These are phyloP conservation scores for Luffa aegyptiaca DNA, from an alignment of 306 rosid species.

Conservation along the genomic window DNA sequence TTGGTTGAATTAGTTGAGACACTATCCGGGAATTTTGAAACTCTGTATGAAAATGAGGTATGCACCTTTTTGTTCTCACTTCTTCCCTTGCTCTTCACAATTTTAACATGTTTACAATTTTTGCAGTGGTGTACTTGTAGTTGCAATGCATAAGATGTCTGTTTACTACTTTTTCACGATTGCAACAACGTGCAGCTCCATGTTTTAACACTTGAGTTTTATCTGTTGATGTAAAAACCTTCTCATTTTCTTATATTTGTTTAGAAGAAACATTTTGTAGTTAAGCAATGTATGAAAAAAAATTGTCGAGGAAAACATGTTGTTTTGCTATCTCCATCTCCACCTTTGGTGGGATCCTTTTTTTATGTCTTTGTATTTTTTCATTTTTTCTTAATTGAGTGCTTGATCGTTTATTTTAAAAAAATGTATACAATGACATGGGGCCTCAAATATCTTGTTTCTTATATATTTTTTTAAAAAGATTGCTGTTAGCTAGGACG, in stretches of 20 bases:
- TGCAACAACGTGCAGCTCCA: slow-evolving; percentile 5
- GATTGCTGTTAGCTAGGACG: not conserved
- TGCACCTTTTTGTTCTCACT: slow-evolving; percentile 11
- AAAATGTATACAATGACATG: not conserved
- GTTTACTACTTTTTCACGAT: not conserved
- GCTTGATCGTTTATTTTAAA: too few relatives aligned
- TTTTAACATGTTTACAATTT: not conserved
- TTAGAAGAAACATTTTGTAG: not conserved
- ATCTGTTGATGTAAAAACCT: not conserved
- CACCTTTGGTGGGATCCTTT: too few relatives aligned
- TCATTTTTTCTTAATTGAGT: too few relatives aligned
- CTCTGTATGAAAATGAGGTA: slow-evolving; percentile 70
- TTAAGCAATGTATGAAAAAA: not conserved
- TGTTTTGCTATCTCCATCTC: not conserved
- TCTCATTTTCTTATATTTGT: not conserved
- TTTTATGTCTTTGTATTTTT: too few relatives aligned
- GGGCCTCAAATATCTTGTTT: not conserved
- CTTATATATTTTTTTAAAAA: not conserved
- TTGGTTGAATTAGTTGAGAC: slow-evolving; percentile 77
- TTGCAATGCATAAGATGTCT: slow-evolving; percentile 1
- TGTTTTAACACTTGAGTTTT: not conserved
- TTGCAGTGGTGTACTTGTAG: not conserved
- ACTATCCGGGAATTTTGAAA: slow-evolving; percentile 61
- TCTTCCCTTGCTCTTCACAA: not conserved
- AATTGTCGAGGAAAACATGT: not conserved